Conservation (phyloP, 2,329 filamentous ascomycete genomes). For the Diatrype stigma region DNA sequence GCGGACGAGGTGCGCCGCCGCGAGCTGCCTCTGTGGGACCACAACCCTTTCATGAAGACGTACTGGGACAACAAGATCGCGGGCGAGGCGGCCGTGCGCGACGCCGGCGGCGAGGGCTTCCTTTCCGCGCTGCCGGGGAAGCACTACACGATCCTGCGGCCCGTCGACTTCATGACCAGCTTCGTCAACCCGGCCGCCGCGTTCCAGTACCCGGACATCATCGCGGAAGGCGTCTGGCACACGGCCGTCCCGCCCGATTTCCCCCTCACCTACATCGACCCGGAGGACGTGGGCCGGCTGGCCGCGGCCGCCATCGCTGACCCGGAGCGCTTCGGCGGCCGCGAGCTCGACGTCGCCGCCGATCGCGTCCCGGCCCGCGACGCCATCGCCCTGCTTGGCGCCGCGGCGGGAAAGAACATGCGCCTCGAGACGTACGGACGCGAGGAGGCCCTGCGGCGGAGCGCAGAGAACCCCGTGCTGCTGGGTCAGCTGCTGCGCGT, state of each 20-base stretch:
- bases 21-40: conserved; percentile 2
- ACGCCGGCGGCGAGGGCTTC: neutral
- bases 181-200: conserved; percentile 2
- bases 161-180: conserved; percentile 14
- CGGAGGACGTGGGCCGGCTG: conserved; percentile 9
- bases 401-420: conserved; percentile 9
- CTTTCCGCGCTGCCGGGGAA: too few species aligned
- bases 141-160: conserved; percentile 15
- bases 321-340: conserved; percentile 5
- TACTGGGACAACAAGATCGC: conserved; percentile 10
- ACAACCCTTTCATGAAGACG: conserved; percentile 1
- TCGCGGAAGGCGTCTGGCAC: conserved; percentile 4
- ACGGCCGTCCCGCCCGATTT: conserved; percentile 2
- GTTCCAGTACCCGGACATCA: conserved; percentile 5
- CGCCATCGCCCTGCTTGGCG: conserved; percentile 4
- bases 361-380: conserved; percentile 4
- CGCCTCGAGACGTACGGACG: conserved; percentile 2
- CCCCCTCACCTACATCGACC: conserved; percentile 4
- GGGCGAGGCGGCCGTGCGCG: conserved; percentile 9
- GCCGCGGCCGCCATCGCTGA: conserved; percentile 8
- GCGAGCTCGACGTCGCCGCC: conserved; percentile 4
- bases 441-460: conserved; percentile 5
- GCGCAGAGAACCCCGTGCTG: conserved; percentile 2
- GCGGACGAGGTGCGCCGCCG: neutral
- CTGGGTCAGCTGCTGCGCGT: conserved; percentile 5